Base-by-base conservation (phyloP, 169 alveolate genomes). In the Cryptosporidium baileyi region DNA sequence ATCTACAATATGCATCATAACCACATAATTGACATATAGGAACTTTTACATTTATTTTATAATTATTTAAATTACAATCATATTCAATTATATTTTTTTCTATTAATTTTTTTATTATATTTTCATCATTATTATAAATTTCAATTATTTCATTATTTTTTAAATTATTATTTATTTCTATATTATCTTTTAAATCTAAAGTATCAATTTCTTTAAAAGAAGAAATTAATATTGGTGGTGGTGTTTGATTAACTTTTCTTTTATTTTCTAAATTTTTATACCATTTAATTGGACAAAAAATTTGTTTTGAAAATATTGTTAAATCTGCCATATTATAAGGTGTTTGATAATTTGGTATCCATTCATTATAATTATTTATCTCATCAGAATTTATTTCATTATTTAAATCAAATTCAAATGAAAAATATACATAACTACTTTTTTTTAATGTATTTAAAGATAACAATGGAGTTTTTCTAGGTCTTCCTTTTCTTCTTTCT, bases 21-120 rank as follows among this genome's bases (percentile, higher is more conserved):
- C 85, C 85, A 1, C 85, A 74, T 54, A 74, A 74, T 17, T 74
- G 85, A 38, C 85, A 74, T n/a, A 74, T 38, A 13, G 85, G 85
- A 13, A 74, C 85, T n/a, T 57, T 74, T 11, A 74, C 34, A 19
- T 41, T 36, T 9, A 74, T 32, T 54, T 36, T 74, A n/a, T 38
- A 74, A 9, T 15, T 19, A 17, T 36, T 24, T 19, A 26, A n/a
- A 17, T 30, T 57, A 11, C 51, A 5, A 15, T 74, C 85, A 28
- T 22, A 22, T 22, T n/a, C 28, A 5, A 57, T 54, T 36, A 74
- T 24, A 1, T 22, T 26, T 15, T 38, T 54, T 15, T 54, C 60
- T 11, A 41, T 45, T 28, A 74, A 26, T 6, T 51, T 22, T n/a
- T 30, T 47, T 9, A 74, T 74, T 0, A 74, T 74, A 28, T 11